Evolutionary conservation across 208 protist genomes (phyloP).

Genomic region (Naegleria fowleri): DNA sequence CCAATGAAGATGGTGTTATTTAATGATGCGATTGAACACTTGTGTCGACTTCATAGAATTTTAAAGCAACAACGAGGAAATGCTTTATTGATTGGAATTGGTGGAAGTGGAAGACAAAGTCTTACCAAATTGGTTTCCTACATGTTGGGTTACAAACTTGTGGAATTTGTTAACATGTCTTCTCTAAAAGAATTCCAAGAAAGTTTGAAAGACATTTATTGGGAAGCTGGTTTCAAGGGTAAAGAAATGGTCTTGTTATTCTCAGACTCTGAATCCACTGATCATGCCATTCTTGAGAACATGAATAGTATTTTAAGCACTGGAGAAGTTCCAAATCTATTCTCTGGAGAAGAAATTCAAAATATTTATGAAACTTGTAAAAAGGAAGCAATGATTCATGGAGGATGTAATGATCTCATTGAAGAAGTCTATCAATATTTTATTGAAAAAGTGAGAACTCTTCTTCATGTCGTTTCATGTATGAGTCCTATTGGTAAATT

Average conservation of each 20-base stretch:
- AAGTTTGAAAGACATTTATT: constrained; percentile 90
- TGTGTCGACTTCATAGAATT: constrained; percentile 92
- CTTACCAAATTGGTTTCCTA: constrained; percentile 90
- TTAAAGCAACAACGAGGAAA: constrained; percentile 92
- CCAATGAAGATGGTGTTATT: constrained; percentile 96
- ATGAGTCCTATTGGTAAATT: constrained; percentile 92
- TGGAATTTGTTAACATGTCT: constrained; percentile 87
- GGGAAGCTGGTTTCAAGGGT: constrained; percentile 79
- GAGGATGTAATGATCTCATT: constrained; percentile 72
- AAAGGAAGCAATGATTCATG: constrained; percentile 67
- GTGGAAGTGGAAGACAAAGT: constrained; percentile 90
- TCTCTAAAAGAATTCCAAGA: constrained; percentile 88
- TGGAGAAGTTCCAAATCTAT: constrained; percentile 97
- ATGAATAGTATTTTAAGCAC: constrained; percentile 94
- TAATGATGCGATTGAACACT: constrained; percentile 91
- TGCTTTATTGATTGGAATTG: constrained; percentile 92
- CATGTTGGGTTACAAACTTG: constrained; percentile 86
- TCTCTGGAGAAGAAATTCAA: constrained; percentile 85
- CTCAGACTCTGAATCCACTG: constrained; percentile 92
- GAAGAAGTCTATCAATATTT: constrained; percentile 92
- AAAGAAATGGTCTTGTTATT: constrained; percentile 95
- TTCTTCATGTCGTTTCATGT: constrained; percentile 92
- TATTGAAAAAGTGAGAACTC: constrained; percentile 80
- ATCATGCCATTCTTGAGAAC: constrained; percentile 92
- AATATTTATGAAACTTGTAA: constrained; percentile 82